Percentiles rank a stretch among this genome's conserved stretches.
These are phyloP conservation scores for Pythium utonaiense DNA, from an alignment of 352 stramenopile species.

Conservation along the genomic window DNA sequence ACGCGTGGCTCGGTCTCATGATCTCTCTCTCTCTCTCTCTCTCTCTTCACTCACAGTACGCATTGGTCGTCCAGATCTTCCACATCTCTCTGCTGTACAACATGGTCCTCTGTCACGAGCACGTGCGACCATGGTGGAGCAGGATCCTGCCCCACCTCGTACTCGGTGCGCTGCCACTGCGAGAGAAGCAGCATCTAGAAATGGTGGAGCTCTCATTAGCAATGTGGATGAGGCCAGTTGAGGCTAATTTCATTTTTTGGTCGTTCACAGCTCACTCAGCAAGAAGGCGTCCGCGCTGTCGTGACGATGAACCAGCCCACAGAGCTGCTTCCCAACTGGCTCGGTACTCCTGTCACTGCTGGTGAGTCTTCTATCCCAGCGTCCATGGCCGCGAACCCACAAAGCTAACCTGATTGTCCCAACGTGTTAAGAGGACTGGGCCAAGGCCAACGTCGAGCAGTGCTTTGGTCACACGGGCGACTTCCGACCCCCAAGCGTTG, in stretches of 20 bases:
- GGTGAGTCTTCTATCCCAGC: conserved; percentile 20
- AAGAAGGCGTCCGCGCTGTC: conserved; percentile 53
- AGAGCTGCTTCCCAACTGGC: conserved; percentile 63
- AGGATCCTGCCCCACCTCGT: conserved; percentile 57
- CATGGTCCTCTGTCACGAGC: conserved; percentile 39
- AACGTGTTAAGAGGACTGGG: conserved; percentile 70
- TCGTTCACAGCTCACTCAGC: conserved; percentile 36
- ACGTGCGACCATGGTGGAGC: conserved; percentile 69
- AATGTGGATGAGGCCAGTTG: background rate
- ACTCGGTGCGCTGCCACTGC: conserved; percentile 65
- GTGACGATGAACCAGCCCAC: conserved; percentile 78
- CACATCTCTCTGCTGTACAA: conserved; percentile 84
- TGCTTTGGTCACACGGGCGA: conserved; percentile 64
- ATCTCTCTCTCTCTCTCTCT: background rate
- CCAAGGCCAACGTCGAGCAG: conserved; percentile 38
- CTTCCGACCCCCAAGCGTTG: conserved; percentile 63
- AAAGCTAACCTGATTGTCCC: no score
- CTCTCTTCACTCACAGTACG: background rate
- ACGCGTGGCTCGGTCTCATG: conserved; percentile 6
- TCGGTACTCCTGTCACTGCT: conserved; percentile 56
- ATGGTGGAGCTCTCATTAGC: no score
- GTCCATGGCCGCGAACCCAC: background rate
- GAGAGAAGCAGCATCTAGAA: conserved; percentile 47
- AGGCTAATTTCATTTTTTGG: background rate
- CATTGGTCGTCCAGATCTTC: conserved; percentile 43